A percentile compares a stretch with the other conserved stretches of the same genome.
phyloP scores from a whole-genome alignment of 306 rosid genomes.

The Ziziphus jujuba region DNA sequence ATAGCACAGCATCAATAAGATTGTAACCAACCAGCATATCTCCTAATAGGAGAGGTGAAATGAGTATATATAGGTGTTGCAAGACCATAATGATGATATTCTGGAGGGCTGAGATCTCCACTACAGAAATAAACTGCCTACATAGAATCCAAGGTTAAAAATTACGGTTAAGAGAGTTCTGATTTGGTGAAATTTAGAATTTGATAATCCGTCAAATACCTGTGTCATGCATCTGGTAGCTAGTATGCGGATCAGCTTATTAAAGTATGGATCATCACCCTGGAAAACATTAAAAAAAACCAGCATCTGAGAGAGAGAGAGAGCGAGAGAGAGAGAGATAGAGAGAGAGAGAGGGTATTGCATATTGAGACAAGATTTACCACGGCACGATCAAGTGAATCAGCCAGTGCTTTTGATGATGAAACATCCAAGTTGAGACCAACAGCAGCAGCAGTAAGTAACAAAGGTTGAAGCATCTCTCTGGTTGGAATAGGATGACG shows the following conservation, averaged over 20 bases:
- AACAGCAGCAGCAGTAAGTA: constrained; percentile 83
- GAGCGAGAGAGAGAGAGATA: constrained; percentile 5
- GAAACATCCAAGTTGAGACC: constrained; percentile 87
- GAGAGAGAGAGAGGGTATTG: constrained; percentile 5
- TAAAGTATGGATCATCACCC: constrained; percentile 97
- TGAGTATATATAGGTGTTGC: constrained; percentile 90
- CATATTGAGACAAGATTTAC: constrained; percentile 35
- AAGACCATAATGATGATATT: constrained; percentile 96
- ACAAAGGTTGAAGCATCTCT: constrained; percentile 95
- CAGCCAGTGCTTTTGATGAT: constrained; percentile 91
- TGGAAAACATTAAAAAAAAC: constrained; percentile 28
- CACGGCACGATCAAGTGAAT: constrained; percentile 95
- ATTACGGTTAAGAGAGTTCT: constrained; percentile 15
- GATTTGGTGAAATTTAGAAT: constrained; percentile 14
- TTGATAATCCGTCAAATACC: constrained; percentile 46
- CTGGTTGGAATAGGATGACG: constrained; percentile 90
- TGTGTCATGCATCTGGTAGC: constrained; percentile 98
- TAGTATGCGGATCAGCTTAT: constrained; percentile 85
- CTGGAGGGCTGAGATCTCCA: constrained; percentile 92
- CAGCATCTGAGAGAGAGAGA: neutral
- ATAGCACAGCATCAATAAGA: constrained; percentile 14
- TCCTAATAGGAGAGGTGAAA: constrained; percentile 96
- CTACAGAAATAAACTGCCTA: constrained; percentile 98
- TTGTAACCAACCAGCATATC: constrained; percentile 77
- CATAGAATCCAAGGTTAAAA: constrained; percentile 12